Conservation (phyloP, 148 eudicot species). For the Fagopyrum homotropicum region DNA sequence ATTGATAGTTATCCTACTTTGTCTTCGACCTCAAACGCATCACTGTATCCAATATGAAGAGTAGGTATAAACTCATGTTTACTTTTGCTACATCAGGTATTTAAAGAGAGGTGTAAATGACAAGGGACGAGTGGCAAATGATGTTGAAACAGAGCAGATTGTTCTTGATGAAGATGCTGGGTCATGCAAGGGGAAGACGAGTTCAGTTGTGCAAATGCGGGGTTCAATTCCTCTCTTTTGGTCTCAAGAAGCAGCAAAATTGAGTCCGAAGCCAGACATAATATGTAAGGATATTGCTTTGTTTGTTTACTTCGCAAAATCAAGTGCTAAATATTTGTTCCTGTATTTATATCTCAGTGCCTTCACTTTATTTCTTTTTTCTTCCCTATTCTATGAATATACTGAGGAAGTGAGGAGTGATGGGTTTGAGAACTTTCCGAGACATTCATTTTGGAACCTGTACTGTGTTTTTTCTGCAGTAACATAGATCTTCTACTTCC, state of each 20-base stretch:
- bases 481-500: not conserved
- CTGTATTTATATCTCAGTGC: not conserved
- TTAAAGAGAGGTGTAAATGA: slow-evolving; percentile 96
- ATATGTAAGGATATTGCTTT: slow-evolving; percentile 43
- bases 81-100: slow-evolving; percentile 45
- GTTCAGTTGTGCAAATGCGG: slow-evolving; percentile 98
- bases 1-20: not conserved
- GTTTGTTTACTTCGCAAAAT: not conserved
- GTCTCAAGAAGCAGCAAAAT: slow-evolving; percentile 97
- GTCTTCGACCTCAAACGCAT: not conserved
- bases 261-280: slow-evolving; percentile 97
- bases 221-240: slow-evolving; percentile 99
- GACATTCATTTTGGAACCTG: not conserved
- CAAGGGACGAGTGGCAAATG: slow-evolving; percentile 96
- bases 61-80: not conserved
- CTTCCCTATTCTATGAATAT: not conserved
- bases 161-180: slow-evolving; percentile 98
- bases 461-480: not conserved
- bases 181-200: slow-evolving; percentile 86
- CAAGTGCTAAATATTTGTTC: not conserved
- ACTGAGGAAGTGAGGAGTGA: not conserved
- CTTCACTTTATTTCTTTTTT: not conserved
- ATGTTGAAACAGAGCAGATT: slow-evolving; percentile 96
- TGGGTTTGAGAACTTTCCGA: not conserved
- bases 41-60: not conserved